phyloP scores from a whole-genome alignment of 2,329 filamentous ascomycete species.

The Ophiostoma australiae region DNA sequence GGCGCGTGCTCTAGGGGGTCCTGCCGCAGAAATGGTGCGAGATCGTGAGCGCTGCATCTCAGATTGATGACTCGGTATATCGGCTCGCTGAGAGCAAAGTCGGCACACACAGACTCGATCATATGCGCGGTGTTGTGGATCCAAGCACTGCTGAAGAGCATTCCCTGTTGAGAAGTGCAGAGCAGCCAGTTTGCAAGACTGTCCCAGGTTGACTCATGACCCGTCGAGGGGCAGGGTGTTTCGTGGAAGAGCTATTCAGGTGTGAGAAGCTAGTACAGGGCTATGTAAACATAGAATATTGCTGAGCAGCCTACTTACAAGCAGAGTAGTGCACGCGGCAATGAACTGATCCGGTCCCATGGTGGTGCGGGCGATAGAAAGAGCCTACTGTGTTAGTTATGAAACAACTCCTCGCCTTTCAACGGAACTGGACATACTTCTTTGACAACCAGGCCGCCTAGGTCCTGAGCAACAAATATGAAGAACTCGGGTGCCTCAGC shows the following conservation, averaged over 20 bases:
- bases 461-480: background rate
- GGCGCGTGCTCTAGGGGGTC: background rate
- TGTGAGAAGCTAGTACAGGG: background rate
- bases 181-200: constrained; percentile 3
- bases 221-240: background rate
- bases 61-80: constrained; percentile 2
- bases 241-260: background rate
- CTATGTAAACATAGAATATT: background rate
- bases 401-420: background rate
- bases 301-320: background rate
- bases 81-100: constrained; percentile 6
- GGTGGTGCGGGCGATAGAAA: background rate
- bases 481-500: background rate
- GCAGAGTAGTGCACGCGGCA: background rate
- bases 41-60: background rate
- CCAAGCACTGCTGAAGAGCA: constrained; percentile 10
- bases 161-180: background rate
- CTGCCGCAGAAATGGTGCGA: background rate
- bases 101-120: constrained; percentile 7
- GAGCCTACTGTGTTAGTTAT: background rate
- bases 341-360: background rate
- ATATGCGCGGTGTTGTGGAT: constrained; percentile 5
- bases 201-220: background rate
- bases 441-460: background rate
- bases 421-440: background rate